These are phyloP conservation scores for Fusarium torulosum DNA, from an alignment of 2,329 filamentous ascomycete species.

Conservation along the genomic window DNA sequence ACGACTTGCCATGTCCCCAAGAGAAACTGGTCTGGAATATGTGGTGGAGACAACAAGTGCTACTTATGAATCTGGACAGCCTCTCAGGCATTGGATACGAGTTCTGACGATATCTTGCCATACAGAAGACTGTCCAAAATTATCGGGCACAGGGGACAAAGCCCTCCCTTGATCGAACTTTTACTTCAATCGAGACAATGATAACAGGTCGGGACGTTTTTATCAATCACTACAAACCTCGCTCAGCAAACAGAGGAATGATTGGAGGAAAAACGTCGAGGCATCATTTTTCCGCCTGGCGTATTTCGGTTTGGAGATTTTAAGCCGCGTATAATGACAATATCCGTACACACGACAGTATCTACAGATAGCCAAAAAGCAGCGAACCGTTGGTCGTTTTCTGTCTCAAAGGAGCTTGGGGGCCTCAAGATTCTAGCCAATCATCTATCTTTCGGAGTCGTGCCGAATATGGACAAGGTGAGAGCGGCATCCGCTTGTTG, in stretches of 20 bases:
- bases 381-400: conserved; percentile 10
- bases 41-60: neutral
- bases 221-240: conserved; percentile 13
- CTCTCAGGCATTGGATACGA: neutral
- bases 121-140: neutral
- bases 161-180: conserved; percentile 24
- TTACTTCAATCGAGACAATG: conserved; percentile 31
- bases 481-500: conserved; percentile 27
- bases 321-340: conserved; percentile 20
- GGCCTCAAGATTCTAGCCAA: conserved; percentile 16
- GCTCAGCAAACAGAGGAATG: conserved; percentile 22
- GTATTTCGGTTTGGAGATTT: conserved; percentile 19
- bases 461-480: conserved; percentile 33
- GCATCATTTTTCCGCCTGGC: conserved; percentile 24
- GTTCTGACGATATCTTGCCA: neutral
- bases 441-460: conserved; percentile 19
- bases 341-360: conserved; percentile 2
- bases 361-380: neutral
- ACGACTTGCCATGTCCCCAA: conserved; percentile 23
- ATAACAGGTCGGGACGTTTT: conserved; percentile 8
- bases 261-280: conserved; percentile 46
- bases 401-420: conserved; percentile 18
- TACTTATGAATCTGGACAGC: neutral
- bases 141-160: neutral
- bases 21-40: conserved; percentile 35